phyloP scores from a whole-genome alignment of 306 rosid species.

The Quercus alba region DNA sequence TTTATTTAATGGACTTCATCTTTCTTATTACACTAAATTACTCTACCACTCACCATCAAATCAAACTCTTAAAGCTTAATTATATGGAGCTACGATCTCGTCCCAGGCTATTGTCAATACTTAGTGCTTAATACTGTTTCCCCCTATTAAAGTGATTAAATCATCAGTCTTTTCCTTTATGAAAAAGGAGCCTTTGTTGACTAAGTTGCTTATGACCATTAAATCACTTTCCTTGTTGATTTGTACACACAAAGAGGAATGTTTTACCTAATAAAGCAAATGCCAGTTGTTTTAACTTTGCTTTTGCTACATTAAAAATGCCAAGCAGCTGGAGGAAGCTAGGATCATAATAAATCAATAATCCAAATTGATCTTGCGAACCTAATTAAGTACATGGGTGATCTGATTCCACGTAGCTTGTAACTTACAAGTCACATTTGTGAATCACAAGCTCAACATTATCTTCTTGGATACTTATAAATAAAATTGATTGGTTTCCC shows the following conservation, averaged over 20 bases:
- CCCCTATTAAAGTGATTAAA: constrained; percentile 24
- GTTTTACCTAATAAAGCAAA: constrained; percentile 48
- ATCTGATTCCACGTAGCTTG: constrained; percentile 30
- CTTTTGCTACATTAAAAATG: constrained; percentile 13
- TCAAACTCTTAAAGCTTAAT: constrained; percentile 21
- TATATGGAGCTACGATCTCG: background rate
- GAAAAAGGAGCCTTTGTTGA: constrained; percentile 25
- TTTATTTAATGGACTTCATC: constrained; percentile 10
- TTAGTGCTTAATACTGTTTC: constrained; percentile 30
- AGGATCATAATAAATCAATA: background rate
- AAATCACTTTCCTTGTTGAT: constrained; percentile 33
- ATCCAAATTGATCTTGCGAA: background rate
- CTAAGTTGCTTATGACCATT: constrained; percentile 43
- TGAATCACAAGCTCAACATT: constrained; percentile 33
- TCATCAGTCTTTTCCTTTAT: constrained; percentile 17
- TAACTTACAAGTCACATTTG: constrained; percentile 20
- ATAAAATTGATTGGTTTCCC: constrained; percentile 31
- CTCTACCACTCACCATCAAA: constrained; percentile 13
- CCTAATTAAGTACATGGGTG: constrained; percentile 15
- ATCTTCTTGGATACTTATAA: constrained; percentile 50
- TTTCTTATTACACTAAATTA: constrained; percentile 2
- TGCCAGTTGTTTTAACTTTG: constrained; percentile 23
- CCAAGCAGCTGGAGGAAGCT: constrained; percentile 34
- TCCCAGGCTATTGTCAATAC: constrained; percentile 13
- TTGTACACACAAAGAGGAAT: constrained; percentile 48